Base-by-base conservation (phyloP, 2,329 filamentous ascomycete species). In the Lojkania enalia region DNA sequence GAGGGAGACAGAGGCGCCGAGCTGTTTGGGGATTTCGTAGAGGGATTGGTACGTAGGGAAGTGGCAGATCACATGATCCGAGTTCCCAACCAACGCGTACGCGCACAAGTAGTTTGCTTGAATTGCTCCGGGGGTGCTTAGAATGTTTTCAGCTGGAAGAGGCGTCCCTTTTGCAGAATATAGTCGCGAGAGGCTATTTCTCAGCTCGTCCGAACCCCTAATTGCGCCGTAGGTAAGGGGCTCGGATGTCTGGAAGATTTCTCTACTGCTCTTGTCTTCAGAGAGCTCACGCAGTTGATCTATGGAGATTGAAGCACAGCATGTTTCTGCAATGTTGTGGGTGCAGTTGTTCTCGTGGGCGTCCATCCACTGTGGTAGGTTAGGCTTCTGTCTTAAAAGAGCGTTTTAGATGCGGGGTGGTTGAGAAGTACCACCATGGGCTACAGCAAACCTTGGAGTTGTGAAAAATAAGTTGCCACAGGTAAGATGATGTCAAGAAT, bases 11-110 rank as follows among this genome's bases (percentile, higher is more conserved):
- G 88, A 81, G 1, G 88, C 88, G 0, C 90, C 89, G 4, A 95
- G 72, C 27, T 83, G 86, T 54, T 78, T 76, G 0, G 90, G 88
- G 1, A 95, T 81, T 7, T 83, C 76, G 62, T 92, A 94, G 1
- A 95, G 77, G 58, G 94, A 88, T 66, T 94, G 88, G 60, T 70
- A 95, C 1, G 88, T 92, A 11, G 90, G 90, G 63, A 90, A 88
- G 46, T 94, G 87, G 60, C 88, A 94, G 46, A 95, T 80, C 35
- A 92, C 86, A 75, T 95, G 90, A 62, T 95, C 88, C 1, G 84
- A 87, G 0, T 83, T 81, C 0, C 82, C 81, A 2, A 94, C 64
- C 5, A 94, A 74, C 1, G 85, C 77, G 66, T 91, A 91, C 5
- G 94, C 78, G 2, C 84, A 73, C n/a, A 94, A 72, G 57, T 90